Conservation (phyloP, 805 yeast genomes). For the Trichomonascus vanleenenianus region DNA sequence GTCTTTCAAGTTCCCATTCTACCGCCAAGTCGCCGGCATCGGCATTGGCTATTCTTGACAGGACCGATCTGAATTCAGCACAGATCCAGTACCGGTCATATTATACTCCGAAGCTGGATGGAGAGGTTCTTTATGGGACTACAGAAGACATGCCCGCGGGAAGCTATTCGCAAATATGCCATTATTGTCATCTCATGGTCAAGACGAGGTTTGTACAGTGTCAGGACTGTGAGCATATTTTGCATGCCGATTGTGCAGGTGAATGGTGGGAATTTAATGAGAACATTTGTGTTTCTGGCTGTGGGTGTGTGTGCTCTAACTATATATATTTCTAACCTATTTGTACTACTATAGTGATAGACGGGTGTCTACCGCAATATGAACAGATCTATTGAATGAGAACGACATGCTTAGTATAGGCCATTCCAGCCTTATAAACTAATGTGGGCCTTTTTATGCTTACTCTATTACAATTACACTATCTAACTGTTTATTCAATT, state of each 20-base stretch:
- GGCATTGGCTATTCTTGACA: conserved; percentile 8
- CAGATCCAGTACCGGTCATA: conserved; percentile 11
- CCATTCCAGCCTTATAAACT: too few relatives aligned
- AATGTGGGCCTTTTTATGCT: too few relatives aligned
- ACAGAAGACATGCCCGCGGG: conserved; percentile 8
- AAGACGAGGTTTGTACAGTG: conserved; percentile 59
- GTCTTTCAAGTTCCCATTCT: conserved; percentile 13
- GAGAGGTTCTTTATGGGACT: conserved; percentile 10
- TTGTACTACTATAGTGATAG: too few relatives aligned
- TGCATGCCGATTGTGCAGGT: conserved; percentile 72
- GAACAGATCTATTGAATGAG: too few relatives aligned
- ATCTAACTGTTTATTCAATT: too few relatives aligned
- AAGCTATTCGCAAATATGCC: conserved; percentile 40
- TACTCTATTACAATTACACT: too few relatives aligned
- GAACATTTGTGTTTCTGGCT: conserved; percentile 2
- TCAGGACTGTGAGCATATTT: conserved; percentile 64
- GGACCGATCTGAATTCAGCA: conserved; percentile 21
- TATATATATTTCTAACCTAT: not conserved
- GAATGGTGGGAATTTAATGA: conserved; percentile 63
- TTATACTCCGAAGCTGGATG: not conserved
- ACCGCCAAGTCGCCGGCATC: not conserved
- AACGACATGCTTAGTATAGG: too few relatives aligned
- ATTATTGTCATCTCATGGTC: conserved; percentile 55
- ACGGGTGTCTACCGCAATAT: too few relatives aligned
- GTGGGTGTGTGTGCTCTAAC: conserved; percentile 3